These are phyloP conservation scores for Phytophthora macrochlamydospora DNA, from an alignment of 352 stramenopile genomes.

Conservation along the genomic window DNA sequence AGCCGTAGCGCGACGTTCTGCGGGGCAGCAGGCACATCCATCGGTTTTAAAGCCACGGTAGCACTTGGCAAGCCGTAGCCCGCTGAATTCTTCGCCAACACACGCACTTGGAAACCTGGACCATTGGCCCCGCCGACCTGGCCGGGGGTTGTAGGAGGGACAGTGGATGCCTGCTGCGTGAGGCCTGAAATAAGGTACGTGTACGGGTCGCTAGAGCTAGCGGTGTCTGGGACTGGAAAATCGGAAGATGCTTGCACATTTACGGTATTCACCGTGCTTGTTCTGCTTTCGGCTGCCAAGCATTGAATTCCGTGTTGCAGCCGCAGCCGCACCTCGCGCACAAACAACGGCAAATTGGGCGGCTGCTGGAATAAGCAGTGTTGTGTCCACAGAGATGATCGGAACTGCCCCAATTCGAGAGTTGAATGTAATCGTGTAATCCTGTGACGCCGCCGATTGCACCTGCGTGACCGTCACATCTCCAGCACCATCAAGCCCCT, in stretches of 20 bases:
- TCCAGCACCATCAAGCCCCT: slow-evolving; percentile 76
- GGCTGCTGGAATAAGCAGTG: slow-evolving; percentile 31
- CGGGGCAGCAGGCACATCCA: slow-evolving; percentile 80
- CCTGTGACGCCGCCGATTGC: slow-evolving; percentile 23
- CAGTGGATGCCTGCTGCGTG: slow-evolving; percentile 37
- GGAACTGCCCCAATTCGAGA: slow-evolving; percentile 43
- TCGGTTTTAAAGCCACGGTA: slow-evolving; percentile 84
- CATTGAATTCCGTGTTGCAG: slow-evolving; percentile 51
- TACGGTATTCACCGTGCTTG: slow-evolving; percentile 32
- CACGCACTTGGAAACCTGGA: slow-evolving; percentile 63
- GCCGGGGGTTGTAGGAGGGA: slow-evolving; percentile 30
- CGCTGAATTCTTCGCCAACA: slow-evolving; percentile 66
- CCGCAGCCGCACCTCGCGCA: slow-evolving; percentile 32
- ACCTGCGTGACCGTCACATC: slow-evolving; percentile 76
- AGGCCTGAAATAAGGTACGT: slow-evolving; percentile 57
- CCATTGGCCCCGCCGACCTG: slow-evolving; percentile 42
- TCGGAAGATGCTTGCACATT: slow-evolving; percentile 39
- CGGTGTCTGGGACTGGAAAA: slow-evolving; percentile 56
- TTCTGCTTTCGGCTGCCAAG: slow-evolving; percentile 44
- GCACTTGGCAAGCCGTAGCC: slow-evolving; percentile 66
- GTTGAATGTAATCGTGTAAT: slow-evolving; percentile 68
- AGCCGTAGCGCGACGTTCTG: slow-evolving; percentile 74
- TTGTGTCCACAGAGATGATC: slow-evolving; percentile 40
- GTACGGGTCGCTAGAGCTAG: slow-evolving; percentile 50
- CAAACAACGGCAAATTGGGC: slow-evolving; percentile 56